Evolutionary conservation across 768 basidiomycete species (phyloP).

Genomic region (Leccinum barrowsii): DNA sequence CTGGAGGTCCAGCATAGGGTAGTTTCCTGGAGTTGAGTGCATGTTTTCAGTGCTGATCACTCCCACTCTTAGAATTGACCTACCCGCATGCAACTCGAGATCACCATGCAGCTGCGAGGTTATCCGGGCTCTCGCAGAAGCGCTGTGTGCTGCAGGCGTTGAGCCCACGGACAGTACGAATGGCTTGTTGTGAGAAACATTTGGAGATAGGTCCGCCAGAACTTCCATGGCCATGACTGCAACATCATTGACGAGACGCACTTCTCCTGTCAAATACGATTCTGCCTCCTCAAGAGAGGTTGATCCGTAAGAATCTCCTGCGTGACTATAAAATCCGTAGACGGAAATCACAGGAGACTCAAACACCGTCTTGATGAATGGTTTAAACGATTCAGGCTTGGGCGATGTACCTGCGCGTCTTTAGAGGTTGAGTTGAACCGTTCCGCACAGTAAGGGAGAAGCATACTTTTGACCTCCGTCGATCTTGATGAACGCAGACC

Average conservation of each 20-base stretch:
- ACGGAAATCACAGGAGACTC: slow-evolving; percentile 55
- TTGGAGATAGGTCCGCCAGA: slow-evolving; percentile 36
- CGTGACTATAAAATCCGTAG: slow-evolving; percentile 84
- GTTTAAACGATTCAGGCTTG: slow-evolving; percentile 49
- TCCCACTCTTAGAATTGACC: slow-evolving; percentile 8
- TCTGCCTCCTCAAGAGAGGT: slow-evolving; percentile 63
- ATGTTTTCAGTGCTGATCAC: not conserved
- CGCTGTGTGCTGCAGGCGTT: slow-evolving; percentile 85
- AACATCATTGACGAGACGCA: slow-evolving; percentile 64
- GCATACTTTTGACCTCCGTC: slow-evolving; percentile 75
- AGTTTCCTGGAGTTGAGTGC: slow-evolving; percentile 53
- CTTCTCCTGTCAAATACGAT: slow-evolving; percentile 63
- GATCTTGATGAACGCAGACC: slow-evolving; percentile 81
- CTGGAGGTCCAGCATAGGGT: slow-evolving; percentile 81
- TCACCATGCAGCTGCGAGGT: slow-evolving; percentile 50
- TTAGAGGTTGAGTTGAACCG: slow-evolving; percentile 13
- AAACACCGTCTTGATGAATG: slow-evolving; percentile 51
- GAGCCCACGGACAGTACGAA: slow-evolving; percentile 81
- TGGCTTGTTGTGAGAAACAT: slow-evolving; percentile 36
- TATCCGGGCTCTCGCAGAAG: slow-evolving; percentile 49
- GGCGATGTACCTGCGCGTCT: slow-evolving; percentile 74
- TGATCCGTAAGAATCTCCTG: slow-evolving; percentile 74
- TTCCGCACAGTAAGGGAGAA: not conserved
- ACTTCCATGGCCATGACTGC: slow-evolving; percentile 53
- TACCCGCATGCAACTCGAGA: slow-evolving; percentile 77